These are phyloP conservation scores for Linnemannia schmuckeri DNA, from an alignment of 192 early-diverging fungal genomes.

Conservation along the genomic window DNA sequence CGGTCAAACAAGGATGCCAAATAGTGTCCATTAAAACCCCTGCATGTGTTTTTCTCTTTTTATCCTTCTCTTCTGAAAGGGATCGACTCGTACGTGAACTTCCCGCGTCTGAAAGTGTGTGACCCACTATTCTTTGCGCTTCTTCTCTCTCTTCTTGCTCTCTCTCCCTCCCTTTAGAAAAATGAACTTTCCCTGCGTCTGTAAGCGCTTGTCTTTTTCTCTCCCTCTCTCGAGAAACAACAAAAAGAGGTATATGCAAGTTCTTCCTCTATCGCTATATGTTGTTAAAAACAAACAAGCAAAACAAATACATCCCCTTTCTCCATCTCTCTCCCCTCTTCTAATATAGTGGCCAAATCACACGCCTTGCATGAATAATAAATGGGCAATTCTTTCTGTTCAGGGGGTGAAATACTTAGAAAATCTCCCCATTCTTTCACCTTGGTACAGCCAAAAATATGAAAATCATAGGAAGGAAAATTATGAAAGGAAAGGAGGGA, in stretches of 20 bases:
- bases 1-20: too few species aligned
- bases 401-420: not conserved
- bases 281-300: not conserved
- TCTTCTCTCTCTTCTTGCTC: too few species aligned
- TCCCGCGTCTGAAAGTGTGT: too few species aligned
- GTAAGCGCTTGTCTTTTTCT: not conserved
- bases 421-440: not conserved
- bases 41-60: too few species aligned
- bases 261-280: not conserved
- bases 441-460: not conserved
- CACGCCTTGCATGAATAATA: not conserved
- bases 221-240: not conserved
- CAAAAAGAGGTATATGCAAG: not conserved
- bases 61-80: too few species aligned
- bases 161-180: too few species aligned
- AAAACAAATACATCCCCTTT: not conserved
- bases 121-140: too few species aligned
- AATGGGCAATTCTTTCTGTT: not conserved
- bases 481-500: not conserved
- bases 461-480: not conserved
- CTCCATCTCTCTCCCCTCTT: too few species aligned
- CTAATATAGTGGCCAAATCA: not conserved
- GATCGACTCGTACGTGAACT: too few species aligned
- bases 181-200: not conserved
- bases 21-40: too few species aligned